A percentile compares a stretch with the other conserved stretches of the same genome.
Evolutionary conservation across 305 asterid species (phyloP).

Genomic region (Salvia sclarea): DNA sequence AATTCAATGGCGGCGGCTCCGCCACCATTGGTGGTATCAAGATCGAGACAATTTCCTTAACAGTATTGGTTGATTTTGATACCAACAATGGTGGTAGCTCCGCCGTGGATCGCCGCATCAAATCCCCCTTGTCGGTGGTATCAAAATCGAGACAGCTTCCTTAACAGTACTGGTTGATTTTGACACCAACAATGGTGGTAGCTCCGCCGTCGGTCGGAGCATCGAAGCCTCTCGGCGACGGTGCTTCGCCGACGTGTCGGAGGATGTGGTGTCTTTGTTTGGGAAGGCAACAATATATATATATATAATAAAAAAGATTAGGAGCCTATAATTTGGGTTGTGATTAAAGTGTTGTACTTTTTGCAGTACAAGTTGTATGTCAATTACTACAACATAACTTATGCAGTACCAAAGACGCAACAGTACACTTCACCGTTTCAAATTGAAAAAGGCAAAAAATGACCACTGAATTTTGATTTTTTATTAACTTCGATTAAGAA

Average conservation of each 20-base stretch:
- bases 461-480: no score
- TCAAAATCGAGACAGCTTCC: conserved; percentile 28
- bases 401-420: not conserved
- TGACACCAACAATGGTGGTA: conserved; percentile 45
- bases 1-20: conserved; percentile 25
- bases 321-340: not conserved
- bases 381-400: not conserved
- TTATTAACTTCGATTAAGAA: no score
- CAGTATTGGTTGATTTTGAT: conserved; percentile 30
- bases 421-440: not conserved
- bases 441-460: no score
- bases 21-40: conserved; percentile 57
- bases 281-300: not conserved
- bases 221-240: not conserved
- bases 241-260: not conserved
- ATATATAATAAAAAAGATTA: no score
- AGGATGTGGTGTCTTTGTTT: not conserved
- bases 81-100: conserved; percentile 43
- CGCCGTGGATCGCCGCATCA: conserved; percentile 25
- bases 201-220: conserved; percentile 31
- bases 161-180: conserved; percentile 4
- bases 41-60: not conserved
- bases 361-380: conserved; percentile 28
- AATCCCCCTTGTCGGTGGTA: not conserved
- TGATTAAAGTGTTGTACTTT: no score